phyloP scores from a whole-genome alignment of 208 protist genomes.

The Tetramitus jugosus region DNA sequence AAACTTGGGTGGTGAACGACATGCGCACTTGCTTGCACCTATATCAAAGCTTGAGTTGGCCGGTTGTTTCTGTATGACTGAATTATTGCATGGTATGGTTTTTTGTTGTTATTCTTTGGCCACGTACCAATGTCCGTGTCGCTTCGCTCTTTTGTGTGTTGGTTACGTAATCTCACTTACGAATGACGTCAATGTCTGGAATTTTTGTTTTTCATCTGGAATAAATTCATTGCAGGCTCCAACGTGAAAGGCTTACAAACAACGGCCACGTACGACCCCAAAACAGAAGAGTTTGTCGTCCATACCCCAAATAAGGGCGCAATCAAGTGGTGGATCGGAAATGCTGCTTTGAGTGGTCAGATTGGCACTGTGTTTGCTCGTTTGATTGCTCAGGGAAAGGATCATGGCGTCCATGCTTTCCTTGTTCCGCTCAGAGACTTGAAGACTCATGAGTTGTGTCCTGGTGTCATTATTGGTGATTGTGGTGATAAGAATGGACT shows the following conservation, averaged over 20 bases:
- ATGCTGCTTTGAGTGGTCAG: background rate
- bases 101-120: background rate
- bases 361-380: conserved; percentile 1
- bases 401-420: conserved; percentile 21
- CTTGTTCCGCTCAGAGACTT: conserved; percentile 7
- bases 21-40: background rate
- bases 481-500: conserved; percentile 12
- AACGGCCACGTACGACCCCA: conserved; percentile 31
- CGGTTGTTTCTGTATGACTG: conserved; percentile 38
- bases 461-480: background rate
- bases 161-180: background rate
- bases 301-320: conserved; percentile 28
- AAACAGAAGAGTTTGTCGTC: conserved; percentile 28
- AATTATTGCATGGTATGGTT: conserved; percentile 42
- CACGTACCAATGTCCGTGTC: background rate
- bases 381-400: background rate
- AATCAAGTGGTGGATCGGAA: conserved; percentile 32
- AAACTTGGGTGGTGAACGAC: conserved; percentile 11
- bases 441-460: background rate
- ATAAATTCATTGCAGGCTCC: no score
- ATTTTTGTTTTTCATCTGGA: no score
- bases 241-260: conserved; percentile 42
- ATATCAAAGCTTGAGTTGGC: background rate
- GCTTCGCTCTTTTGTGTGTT: background rate
- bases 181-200: no score